Percentiles rank a stretch among this genome's conserved stretches.
phyloP scores from a whole-genome alignment of 441 rosid species.

The Eutrema salsugineum region DNA sequence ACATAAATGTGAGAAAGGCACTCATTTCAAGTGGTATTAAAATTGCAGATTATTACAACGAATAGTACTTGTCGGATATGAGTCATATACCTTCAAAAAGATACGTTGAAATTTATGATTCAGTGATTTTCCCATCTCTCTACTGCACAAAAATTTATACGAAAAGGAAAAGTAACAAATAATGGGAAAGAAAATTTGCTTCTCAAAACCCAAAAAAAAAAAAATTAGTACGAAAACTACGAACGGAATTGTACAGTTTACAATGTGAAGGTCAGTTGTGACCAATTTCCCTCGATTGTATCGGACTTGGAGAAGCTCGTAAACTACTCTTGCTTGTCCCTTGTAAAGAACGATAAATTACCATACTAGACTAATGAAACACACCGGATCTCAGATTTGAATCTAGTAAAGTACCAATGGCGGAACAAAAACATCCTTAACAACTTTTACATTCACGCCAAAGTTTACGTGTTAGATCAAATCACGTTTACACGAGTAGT shows the following conservation, averaged over 20 bases:
- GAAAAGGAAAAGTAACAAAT: not conserved
- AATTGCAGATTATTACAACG: slow-evolving; percentile 1
- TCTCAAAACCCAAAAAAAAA: not conserved
- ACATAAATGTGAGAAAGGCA: slow-evolving; percentile 16
- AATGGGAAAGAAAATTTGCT: not conserved
- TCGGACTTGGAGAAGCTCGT: not conserved
- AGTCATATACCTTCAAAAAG: slow-evolving; percentile 18
- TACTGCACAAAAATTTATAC: not conserved
- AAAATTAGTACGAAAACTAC: not conserved
- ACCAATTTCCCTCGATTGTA: not conserved
- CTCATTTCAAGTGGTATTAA: slow-evolving; percentile 18
- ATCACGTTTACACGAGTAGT: too few relatives aligned
- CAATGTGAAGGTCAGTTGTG: not conserved
- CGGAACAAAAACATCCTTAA: too few relatives aligned
- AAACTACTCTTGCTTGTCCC: not conserved
- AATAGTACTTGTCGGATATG: slow-evolving; percentile 13
- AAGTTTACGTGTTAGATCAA: too few relatives aligned
- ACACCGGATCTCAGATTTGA: not conserved
- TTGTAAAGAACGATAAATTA: not conserved
- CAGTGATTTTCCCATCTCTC: not conserved
- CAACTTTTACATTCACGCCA: too few relatives aligned
- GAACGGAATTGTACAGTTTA: not conserved
- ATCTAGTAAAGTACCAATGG: too few relatives aligned
- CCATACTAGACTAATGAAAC: too few relatives aligned
- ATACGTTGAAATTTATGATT: slow-evolving; percentile 10